phyloP scores from a whole-genome alignment of 495 filamentous ascomycete genomes.

The Xylaria grammica region DNA sequence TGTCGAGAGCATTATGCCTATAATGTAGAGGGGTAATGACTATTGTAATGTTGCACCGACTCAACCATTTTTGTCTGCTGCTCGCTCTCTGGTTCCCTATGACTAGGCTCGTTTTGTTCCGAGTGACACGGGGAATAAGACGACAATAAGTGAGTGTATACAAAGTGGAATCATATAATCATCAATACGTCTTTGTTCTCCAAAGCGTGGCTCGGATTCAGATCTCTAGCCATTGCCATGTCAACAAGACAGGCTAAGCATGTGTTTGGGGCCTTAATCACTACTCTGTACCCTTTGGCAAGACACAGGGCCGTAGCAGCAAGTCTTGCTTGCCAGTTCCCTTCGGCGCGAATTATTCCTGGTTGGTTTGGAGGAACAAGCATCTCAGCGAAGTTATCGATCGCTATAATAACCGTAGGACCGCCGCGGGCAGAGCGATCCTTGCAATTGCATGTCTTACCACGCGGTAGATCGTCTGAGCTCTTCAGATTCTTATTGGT shows the following conservation, averaged over 20 bases:
- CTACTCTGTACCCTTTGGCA: constrained; percentile 3
- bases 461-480: not conserved
- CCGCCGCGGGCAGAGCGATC: not conserved
- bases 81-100: too few relatives aligned
- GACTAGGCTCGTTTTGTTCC: too few relatives aligned
- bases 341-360: not conserved
- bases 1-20: too few relatives aligned
- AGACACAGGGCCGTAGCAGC: constrained; percentile 9
- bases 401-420: constrained; percentile 13
- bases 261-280: not conserved
- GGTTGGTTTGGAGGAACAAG: constrained; percentile 6
- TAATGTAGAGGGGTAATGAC: too few relatives aligned
- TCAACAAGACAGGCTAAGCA: not conserved
- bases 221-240: not conserved
- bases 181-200: constrained; percentile 5
- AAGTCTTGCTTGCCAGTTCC: constrained; percentile 12
- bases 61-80: too few relatives aligned
- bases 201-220: not conserved
- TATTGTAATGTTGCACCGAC: too few relatives aligned
- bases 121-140: not conserved
- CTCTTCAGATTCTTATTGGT: not conserved
- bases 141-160: not conserved
- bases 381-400: constrained; percentile 19
- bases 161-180: not conserved
- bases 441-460: not conserved